phyloP scores from a whole-genome alignment of 1,284 basidiomycete genomes.

The Pseudozyma hubeiensis region DNA sequence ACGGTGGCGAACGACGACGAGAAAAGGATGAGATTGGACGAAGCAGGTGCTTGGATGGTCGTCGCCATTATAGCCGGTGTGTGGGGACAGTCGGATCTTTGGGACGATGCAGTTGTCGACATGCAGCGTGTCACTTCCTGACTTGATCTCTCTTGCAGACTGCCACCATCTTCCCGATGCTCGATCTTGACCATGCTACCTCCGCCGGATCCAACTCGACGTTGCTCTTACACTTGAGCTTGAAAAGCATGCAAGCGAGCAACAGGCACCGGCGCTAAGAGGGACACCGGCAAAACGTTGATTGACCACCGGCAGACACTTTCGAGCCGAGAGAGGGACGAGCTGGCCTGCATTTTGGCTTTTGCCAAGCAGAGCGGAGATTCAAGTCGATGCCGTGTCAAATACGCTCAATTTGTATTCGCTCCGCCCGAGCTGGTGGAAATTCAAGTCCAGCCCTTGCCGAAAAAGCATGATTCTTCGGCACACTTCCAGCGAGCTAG shows the following conservation, averaged over 20 bases:
- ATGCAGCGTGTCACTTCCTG: conserved; percentile 25
- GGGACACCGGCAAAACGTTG: no score
- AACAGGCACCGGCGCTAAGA: no score
- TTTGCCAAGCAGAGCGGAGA: background rate
- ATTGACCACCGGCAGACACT: no score
- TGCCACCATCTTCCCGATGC: background rate
- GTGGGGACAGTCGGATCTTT: conserved; percentile 89
- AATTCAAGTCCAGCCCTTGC: background rate
- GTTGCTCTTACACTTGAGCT: background rate
- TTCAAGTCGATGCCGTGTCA: background rate
- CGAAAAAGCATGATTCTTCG: background rate
- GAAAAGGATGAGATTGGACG: conserved; percentile 69
- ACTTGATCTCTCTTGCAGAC: background rate
- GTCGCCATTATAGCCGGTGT: conserved; percentile 78
- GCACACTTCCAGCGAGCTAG: background rate
- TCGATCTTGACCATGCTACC: background rate
- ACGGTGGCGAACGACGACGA: conserved; percentile 44
- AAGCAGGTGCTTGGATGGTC: conserved; percentile 84
- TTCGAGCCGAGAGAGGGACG: no score
- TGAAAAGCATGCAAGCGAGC: no score
- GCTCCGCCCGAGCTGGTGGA: background rate
- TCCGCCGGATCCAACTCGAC: no score
- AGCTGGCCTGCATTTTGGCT: no score
- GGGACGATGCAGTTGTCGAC: conserved; percentile 75
- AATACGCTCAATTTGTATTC: background rate